These are phyloP conservation scores for Aspergillus uvarum DNA, from an alignment of 2,329 filamentous ascomycete species.

Conservation along the genomic window DNA sequence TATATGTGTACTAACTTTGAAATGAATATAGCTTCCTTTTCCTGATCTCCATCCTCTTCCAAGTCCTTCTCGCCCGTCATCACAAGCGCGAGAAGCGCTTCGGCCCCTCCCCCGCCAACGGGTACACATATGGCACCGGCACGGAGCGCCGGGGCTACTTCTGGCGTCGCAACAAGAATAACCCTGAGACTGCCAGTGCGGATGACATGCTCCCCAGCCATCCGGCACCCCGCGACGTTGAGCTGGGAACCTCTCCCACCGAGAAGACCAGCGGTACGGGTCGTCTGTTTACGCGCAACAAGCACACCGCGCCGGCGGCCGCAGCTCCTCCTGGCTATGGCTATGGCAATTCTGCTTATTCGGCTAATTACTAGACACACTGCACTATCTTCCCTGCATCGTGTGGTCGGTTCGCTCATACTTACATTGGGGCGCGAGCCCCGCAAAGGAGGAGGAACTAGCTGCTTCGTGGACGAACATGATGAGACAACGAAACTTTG, in stretches of 20 bases:
- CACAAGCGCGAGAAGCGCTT: slow-evolving; percentile 73
- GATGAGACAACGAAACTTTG: too few relatives aligned
- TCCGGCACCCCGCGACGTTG: slow-evolving; percentile 41
- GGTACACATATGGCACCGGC: slow-evolving; percentile 63
- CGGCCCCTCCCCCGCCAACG: slow-evolving; percentile 64
- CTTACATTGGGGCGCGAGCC: too few relatives aligned
- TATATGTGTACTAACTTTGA: slow-evolving; percentile 2
- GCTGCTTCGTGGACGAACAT: too few relatives aligned
- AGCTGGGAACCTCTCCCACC: slow-evolving; percentile 23
- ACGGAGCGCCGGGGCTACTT: slow-evolving; percentile 34
- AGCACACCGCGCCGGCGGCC: slow-evolving; percentile 18
- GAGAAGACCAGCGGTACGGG: slow-evolving; percentile 5
- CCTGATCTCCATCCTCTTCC: slow-evolving; percentile 67
- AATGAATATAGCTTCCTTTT: slow-evolving; percentile 64
- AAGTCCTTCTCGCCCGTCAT: slow-evolving; percentile 66
- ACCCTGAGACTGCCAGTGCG: slow-evolving; percentile 33
- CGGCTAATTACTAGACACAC: slow-evolving; percentile 27
- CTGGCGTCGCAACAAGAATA: slow-evolving; percentile 45
- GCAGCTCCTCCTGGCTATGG: slow-evolving; percentile 20
- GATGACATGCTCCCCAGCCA: slow-evolving; percentile 42
- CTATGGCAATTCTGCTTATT: slow-evolving; percentile 35
- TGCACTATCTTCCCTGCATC: too few relatives aligned
- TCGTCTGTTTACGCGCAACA: slow-evolving; percentile 27
- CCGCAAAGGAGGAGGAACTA: too few relatives aligned
- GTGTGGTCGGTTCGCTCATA: too few relatives aligned